Base-by-base conservation (phyloP, 179 eudicot species). In the Actinidia polygama region DNA sequence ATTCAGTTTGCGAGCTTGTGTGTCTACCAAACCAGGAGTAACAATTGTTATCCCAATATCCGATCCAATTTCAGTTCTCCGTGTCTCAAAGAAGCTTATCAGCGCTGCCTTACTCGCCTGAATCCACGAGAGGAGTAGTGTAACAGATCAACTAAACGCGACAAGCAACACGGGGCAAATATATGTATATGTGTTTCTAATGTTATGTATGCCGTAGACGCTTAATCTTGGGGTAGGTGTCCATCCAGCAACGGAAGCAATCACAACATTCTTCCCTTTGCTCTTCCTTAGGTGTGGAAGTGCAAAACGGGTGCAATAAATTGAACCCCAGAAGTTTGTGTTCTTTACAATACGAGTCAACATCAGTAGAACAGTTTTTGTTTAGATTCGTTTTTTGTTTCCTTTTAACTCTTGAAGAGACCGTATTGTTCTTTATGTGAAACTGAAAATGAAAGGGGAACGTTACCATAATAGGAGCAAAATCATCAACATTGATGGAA, bases 91-190 rank as follows among this genome's bases (percentile, higher is more conserved):
- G 82, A 91, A 92, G 49, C 79, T 86, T 19, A 87, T 8, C 23
- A 90, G 24, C 59, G 93, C 93, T 53, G 88, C 96, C 80, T 92
- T 92, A 83, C 92, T 90, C 18, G 94, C 93, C 93, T 92, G 83
- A 18, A 58, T 1, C 40, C 1, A 23, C 19, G 64, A 53, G 51
- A 23, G 18, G 54, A 1, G n/a, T n/a, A n/a, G n/a, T 71, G 4
- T 0, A 21, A 46, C 6, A 8, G n/a, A 71, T 44, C 75, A 71
- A 71, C 19, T 4, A 6, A 36, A 15, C 49, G 36, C 6, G 49
- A 68, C 47, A 7, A 15, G 0, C 7, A 12, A 15, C 44, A n/a
- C 36, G 14, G 14, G 70, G 44, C 7, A 26, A 23, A 30, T 11
- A 0, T 26, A 3, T 24, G 16, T 10, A 68, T 8, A 68, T 0